These are phyloP conservation scores for Hericium alpestre DNA, from an alignment of 768 basidiomycete species.

Conservation along the genomic window DNA sequence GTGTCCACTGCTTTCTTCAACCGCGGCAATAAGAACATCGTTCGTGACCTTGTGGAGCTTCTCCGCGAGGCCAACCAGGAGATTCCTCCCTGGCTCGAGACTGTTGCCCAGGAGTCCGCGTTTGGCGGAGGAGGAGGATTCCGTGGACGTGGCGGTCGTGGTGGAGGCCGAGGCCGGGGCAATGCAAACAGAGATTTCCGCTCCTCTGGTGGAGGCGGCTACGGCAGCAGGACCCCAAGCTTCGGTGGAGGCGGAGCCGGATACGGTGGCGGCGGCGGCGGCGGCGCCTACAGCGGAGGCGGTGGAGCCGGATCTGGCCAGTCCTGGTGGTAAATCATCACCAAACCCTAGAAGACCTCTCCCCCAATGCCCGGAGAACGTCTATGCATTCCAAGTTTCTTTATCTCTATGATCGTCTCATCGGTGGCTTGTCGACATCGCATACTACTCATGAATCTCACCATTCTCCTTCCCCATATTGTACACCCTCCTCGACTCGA, in stretches of 20 bases:
- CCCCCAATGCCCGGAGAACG: background rate
- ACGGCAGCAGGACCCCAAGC: background rate
- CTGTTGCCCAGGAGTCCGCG: slow-evolving; percentile 70
- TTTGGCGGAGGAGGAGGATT: slow-evolving; percentile 49
- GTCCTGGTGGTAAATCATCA: slow-evolving; percentile 41
- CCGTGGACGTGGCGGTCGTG: slow-evolving; percentile 40
- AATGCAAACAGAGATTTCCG: slow-evolving; percentile 32
- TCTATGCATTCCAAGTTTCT: background rate
- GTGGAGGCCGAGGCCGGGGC: slow-evolving; percentile 57
- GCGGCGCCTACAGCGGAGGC: slow-evolving; percentile 18
- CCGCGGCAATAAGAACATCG: slow-evolving; percentile 85
- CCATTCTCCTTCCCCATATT: slow-evolving; percentile 12
- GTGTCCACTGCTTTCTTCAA: slow-evolving; percentile 94
- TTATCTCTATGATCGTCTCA: background rate
- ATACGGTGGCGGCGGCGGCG: slow-evolving; percentile 23
- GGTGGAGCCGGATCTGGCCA: slow-evolving; percentile 18
- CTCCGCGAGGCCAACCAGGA: slow-evolving; percentile 95
- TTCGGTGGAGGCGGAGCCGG: slow-evolving; percentile 18
- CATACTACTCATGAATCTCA: background rate
- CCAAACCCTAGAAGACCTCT: slow-evolving; percentile 2
- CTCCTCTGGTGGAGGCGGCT: slow-evolving; percentile 25
- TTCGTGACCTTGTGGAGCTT: slow-evolving; percentile 83
- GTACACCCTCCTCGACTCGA: slow-evolving; percentile 14
- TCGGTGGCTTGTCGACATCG: slow-evolving; percentile 1
- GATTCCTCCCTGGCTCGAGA: slow-evolving; percentile 83